Evolutionary conservation across 495 filamentous ascomycete genomes (phyloP), one percentile per base, ranked within the genome.

Genomic region (Delitschia confertaspora): DNA sequence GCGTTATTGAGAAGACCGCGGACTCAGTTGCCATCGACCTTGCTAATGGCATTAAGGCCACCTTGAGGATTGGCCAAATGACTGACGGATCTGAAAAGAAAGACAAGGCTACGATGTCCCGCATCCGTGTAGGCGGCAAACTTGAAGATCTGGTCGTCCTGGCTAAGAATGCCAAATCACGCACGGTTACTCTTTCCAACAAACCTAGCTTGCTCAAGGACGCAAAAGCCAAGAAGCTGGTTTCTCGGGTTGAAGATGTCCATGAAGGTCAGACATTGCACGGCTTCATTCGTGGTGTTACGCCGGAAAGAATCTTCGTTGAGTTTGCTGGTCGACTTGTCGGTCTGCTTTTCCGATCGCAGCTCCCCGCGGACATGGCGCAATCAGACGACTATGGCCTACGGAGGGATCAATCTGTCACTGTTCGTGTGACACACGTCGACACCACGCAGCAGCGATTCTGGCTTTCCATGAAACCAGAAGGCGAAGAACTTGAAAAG

Each of bases 281-380:
- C 45, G 91, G 91, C n/a, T 95, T 88, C 58, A 73, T 96, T 20
- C 78, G 79, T 34, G 88, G 84, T 49, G 81, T 89, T 30, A 85
- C 83, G 5, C 60, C 72, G n/a, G 80, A 74, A 2, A 84, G 79
- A 25, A 68, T 82, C 14, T 95, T 94, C 47, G 74, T 95, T 8
- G 78, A 87, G 52, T 94, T 93, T 65, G 73, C 78, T 11, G 83
- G 80, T 40, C 79, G 79, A 16, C 56, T 93, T 29, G 81, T 75
- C 27, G 89, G 85, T 9, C 63, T 94, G 29, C 68, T 93, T 17
- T 83, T 80, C 22, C 89, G 83, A 62, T 76, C 73, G 24, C 75
- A 83, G 51, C 63, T 98, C 24, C 68, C 79, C 4, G 68, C 71
- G n/a, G 82, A 86, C 31, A 69, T 75, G 42, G 61, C 73, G 4